Percentiles rank a stretch among this genome's conserved stretches.
Evolutionary conservation across 139 green algal species (phyloP).

Genomic region (Coccomyxa sp.): DNA sequence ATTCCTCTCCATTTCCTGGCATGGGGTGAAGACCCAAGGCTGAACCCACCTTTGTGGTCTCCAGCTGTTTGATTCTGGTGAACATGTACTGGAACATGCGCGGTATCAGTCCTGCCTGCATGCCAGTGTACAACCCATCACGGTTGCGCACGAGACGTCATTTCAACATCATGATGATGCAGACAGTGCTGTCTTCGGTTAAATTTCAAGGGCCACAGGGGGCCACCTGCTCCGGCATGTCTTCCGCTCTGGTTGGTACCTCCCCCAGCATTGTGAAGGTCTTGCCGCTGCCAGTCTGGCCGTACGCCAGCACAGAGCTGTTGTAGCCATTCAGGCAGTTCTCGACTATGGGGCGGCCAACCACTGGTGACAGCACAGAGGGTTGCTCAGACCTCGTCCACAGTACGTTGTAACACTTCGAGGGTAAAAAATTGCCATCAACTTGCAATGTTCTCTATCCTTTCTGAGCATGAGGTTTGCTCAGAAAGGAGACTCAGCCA

Average conservation of each 20-base stretch:
- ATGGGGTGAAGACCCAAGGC: too few relatives aligned
- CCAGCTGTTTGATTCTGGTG: constrained; percentile 2
- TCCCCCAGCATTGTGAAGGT: constrained; percentile 33
- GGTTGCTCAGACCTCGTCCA: not conserved
- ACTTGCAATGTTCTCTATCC: not conserved
- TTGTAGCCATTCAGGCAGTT: constrained; percentile 71
- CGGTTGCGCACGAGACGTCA: too few relatives aligned
- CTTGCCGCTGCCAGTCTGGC: constrained; percentile 61
- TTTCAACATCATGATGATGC: too few relatives aligned
- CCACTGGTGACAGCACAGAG: constrained; percentile 34
- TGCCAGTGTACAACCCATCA: too few relatives aligned
- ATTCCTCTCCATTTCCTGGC: too few relatives aligned
- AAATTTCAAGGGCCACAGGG: not conserved
- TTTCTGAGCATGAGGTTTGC: not conserved
- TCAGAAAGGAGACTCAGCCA: not conserved
- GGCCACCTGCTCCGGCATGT: not conserved
- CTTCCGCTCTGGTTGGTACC: not conserved
- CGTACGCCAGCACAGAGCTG: constrained; percentile 68
- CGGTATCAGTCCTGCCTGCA: constrained; percentile 17
- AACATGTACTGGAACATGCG: constrained; percentile 28
- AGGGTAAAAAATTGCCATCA: not conserved
- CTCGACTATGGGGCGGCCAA: constrained; percentile 60
- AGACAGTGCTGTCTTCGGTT: too few relatives aligned
- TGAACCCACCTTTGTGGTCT: too few relatives aligned
- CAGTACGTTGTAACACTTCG: not conserved